These are phyloP conservation scores for Verticillium nonalfalfae DNA, from an alignment of 2,329 filamentous ascomycete genomes.

Conservation along the genomic window DNA sequence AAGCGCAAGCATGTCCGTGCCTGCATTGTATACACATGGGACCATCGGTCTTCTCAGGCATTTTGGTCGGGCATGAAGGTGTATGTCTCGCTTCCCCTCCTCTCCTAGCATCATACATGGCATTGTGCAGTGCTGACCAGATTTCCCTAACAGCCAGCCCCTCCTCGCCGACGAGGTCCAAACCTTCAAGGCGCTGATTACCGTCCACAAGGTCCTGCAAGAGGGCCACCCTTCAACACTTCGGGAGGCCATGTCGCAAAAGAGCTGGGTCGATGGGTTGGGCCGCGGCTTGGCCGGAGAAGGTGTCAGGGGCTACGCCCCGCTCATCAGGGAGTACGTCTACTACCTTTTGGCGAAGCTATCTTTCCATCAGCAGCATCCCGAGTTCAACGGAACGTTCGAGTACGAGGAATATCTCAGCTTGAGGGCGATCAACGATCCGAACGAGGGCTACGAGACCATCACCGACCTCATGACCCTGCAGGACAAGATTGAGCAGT, in stretches of 20 bases:
- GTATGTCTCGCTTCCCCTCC: conserved; percentile 44
- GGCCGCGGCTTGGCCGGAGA: conserved; percentile 77
- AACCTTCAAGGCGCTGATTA: conserved; percentile 97
- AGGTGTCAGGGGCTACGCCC: conserved; percentile 82
- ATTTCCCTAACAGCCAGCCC: conserved; percentile 62
- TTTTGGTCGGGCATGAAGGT: conserved; percentile 99
- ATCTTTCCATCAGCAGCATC: conserved; percentile 92
- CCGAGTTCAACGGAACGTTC: conserved; percentile 97
- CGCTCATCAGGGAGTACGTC: conserved; percentile 93
- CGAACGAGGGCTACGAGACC: conserved; percentile 95
- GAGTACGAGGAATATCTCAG: conserved; percentile 99
- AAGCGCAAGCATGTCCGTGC: conserved; percentile 92
- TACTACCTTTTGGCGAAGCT: conserved; percentile 92
- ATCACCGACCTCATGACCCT: conserved; percentile 94
- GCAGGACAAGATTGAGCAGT: conserved; percentile 96
- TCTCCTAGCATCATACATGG: not conserved
- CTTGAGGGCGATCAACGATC: conserved; percentile 95
- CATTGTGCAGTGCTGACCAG: conserved; percentile 1
- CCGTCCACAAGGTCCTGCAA: conserved; percentile 93
- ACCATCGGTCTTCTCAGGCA: conserved; percentile 89
- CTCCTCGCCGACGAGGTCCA: conserved; percentile 97
- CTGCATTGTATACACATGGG: conserved; percentile 98
- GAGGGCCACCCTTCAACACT: conserved; percentile 88
- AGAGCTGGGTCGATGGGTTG: conserved; percentile 87
- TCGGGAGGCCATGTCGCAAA: conserved; percentile 82